Conservation (phyloP, 495 filamentous ascomycete genomes). For the Xylaria flabelliformis region DNA sequence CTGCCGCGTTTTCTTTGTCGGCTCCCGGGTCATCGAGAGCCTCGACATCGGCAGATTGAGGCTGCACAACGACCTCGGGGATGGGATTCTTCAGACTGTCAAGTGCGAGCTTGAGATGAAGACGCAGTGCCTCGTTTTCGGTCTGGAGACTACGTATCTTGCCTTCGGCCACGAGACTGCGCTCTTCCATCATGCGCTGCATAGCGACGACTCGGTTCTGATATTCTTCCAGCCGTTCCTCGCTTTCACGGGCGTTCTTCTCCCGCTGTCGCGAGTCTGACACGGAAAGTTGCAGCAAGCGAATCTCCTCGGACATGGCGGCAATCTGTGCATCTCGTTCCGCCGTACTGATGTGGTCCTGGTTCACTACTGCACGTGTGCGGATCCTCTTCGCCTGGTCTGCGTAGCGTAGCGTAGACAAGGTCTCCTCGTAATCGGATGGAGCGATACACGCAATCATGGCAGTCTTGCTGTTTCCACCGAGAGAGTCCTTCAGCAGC, state of each 20-base stretch:
- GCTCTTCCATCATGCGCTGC: slow-evolving; percentile 95
- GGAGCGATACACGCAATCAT: slow-evolving; percentile 99
- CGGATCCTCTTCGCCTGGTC: slow-evolving; percentile 98
- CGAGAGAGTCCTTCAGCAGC: slow-evolving; percentile 92
- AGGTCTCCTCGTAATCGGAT: slow-evolving; percentile 94
- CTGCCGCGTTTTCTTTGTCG: slow-evolving; percentile 39
- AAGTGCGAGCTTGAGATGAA: slow-evolving; percentile 84
- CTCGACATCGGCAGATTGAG: slow-evolving; percentile 14
- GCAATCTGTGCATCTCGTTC: slow-evolving; percentile 92
- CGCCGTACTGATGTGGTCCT: slow-evolving; percentile 83
- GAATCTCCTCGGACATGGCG: slow-evolving; percentile 93
- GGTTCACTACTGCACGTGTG: slow-evolving; percentile 94
- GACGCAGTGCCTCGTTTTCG: slow-evolving; percentile 86
- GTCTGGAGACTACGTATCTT: slow-evolving; percentile 86
- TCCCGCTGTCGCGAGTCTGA: slow-evolving; percentile 58
- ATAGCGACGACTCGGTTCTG: slow-evolving; percentile 83
- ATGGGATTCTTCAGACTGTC: slow-evolving; percentile 92
- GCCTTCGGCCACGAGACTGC: slow-evolving; percentile 81
- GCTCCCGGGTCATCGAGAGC: slow-evolving; percentile 28
- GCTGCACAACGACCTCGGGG: slow-evolving; percentile 51
- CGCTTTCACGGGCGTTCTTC: slow-evolving; percentile 51
- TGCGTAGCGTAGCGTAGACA: slow-evolving; percentile 94
- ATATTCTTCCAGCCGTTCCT: slow-evolving; percentile 68
- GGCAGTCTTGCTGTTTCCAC: slow-evolving; percentile 95
- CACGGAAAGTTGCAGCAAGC: slow-evolving; percentile 77